Evolutionary conservation across 176 grass and related monocot genomes (phyloP), one percentile per base, ranked within the genome.

Genomic region (Oryza officinalis): DNA sequence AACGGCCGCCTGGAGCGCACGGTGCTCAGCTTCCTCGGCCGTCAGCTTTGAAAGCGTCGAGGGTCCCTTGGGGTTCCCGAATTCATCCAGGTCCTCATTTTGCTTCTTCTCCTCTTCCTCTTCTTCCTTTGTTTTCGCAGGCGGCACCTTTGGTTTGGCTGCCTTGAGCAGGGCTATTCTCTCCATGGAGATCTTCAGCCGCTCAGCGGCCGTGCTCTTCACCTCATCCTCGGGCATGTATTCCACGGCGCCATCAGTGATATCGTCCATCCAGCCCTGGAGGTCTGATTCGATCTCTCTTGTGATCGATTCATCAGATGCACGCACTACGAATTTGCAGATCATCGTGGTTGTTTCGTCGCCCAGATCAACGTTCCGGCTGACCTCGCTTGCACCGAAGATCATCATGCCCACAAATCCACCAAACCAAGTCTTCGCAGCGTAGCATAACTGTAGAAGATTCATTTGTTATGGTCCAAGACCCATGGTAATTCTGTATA

Each of bases 381-480:
- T 96, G 57, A 99, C 96, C 90, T 99, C 96, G 32, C 96, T 99
- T 65, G 93, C 92, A 13, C 96, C 96, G 65, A 99, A 99, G 35
- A 99, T 94, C 96, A 99, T 99, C 93, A 99, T 93, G 45, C 96
- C 93, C 67, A 99, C 93, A 78, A 99, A 99, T 32, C 96, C 93
- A 40, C 96, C 93, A 90, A 89, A 99, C 96, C 96, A 99, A 64
- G 96, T 99, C 77, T 99, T 99, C 8, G 93, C 91, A 1, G 93
- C 91, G 25, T 96, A 96, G 86, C 96, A 99, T 47, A 95, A 59
- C 93, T 98, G 86, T 15, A 67, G 43, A 11, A 87, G 15, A 86
- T 77, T 22, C 40, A 54, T 23, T 22, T 46, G 37, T 83, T 28
- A 68, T 65, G 37, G 49, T 0, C 27, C 18, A 54, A 37, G 28